Percentiles rank a stretch among this genome's conserved stretches.
These are phyloP conservation scores for Trametes villosa DNA, from an alignment of 768 basidiomycete species.

Conservation along the genomic window DNA sequence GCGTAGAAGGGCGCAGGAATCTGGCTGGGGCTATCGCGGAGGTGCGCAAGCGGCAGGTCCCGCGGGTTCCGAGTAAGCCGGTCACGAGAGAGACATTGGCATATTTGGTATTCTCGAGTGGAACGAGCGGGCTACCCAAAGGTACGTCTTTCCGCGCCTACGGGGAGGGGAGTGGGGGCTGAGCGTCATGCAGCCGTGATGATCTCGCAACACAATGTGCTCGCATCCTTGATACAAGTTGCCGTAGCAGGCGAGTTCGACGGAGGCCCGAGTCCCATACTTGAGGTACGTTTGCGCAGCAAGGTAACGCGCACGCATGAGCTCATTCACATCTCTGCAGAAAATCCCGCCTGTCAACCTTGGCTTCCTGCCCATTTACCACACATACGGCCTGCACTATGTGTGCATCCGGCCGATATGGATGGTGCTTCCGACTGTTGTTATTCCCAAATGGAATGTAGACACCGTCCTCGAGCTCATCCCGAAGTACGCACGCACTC, in stretches of 20 bases:
- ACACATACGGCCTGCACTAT: conserved; percentile 63
- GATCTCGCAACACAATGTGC: conserved; percentile 33
- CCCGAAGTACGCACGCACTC: conserved; percentile 50
- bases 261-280: background rate
- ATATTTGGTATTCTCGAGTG: conserved; percentile 77
- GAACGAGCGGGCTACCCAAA: conserved; percentile 78
- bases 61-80: conserved; percentile 46
- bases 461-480: conserved; percentile 55
- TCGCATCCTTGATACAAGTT: conserved; percentile 22
- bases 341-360: conserved; percentile 47
- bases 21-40: conserved; percentile 49
- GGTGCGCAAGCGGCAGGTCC: conserved; percentile 42
- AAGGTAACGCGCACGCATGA: background rate
- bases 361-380: conserved; percentile 70
- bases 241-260: background rate
- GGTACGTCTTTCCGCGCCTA: conserved; percentile 40
- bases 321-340: background rate
- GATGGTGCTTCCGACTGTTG: conserved; percentile 49
- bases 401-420: conserved; percentile 54
- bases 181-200: conserved; percentile 28
- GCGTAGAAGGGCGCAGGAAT: conserved; percentile 44
- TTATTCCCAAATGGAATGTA: conserved; percentile 66
- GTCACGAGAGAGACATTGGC: conserved; percentile 61
- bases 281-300: background rate
- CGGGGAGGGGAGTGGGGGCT: background rate